Evolutionary conservation across 495 filamentous ascomycete genomes (phyloP).

Genomic region (Neurospora discreta): DNA sequence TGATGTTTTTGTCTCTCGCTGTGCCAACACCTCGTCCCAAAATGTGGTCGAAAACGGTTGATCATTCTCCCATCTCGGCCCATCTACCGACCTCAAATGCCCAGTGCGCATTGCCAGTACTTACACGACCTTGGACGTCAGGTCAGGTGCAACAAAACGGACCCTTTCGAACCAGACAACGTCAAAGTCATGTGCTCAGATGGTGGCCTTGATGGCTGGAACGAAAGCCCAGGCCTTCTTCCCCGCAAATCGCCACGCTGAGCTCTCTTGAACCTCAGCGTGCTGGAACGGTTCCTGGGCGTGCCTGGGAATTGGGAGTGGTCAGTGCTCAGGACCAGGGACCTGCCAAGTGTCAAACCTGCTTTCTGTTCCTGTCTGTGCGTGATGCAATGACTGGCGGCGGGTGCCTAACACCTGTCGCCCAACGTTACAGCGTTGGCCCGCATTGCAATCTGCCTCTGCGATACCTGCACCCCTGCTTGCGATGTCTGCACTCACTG

Average conservation of each 20-base stretch:
- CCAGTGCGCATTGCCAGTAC: no score
- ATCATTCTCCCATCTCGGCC: constrained; percentile 12
- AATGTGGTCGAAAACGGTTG: not conserved
- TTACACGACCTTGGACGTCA: not conserved
- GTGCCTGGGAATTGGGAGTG: not conserved
- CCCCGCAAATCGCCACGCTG: constrained; percentile 24
- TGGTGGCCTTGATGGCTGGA: not conserved
- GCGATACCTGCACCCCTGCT: not conserved
- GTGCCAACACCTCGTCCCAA: not conserved
- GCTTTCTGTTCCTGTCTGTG: not conserved
- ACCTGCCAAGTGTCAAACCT: constrained; percentile 2
- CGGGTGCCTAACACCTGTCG: not conserved
- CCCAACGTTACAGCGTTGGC: constrained; percentile 2
- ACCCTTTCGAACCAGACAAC: not conserved
- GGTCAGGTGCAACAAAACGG: constrained; percentile 11
- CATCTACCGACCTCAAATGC: constrained; percentile 6
- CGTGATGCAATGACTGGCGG: not conserved
- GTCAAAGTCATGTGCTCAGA: constrained; percentile 18
- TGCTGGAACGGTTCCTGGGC: not conserved
- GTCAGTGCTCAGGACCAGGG: not conserved
- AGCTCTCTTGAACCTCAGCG: not conserved
- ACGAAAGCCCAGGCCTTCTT: constrained; percentile 12
- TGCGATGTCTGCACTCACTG: not conserved
- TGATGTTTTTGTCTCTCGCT: not conserved
- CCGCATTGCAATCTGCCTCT: constrained; percentile 7